Evolutionary conservation across 768 basidiomycete species (phyloP), one percentile per base, ranked within the genome.

Genomic region (Lentinula sp.): DNA sequence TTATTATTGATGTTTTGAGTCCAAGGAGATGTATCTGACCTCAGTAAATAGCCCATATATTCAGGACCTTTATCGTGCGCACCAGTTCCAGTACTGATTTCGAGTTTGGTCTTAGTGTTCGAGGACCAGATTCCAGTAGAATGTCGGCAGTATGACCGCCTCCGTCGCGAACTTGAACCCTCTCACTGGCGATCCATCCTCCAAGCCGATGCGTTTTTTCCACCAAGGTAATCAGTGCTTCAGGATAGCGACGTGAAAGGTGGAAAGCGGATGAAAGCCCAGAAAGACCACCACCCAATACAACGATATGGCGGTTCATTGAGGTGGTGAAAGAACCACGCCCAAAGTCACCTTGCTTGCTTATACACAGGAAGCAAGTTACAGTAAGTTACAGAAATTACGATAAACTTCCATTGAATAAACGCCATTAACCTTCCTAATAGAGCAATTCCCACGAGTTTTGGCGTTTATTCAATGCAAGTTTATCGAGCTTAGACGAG

Each of bases 191-290:
- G 0, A 93, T 82, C 95, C 95, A 98, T n/a, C 96, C 96, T 12
- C 96, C 96, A 4, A 89, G 71, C 2, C 84, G 77, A 0, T 72
- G 53, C 7, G 83, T 73, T 63, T 78, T 83, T 66, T 98, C 95
- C 32, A 95, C 64, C 12, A 98, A 67, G 1, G 85, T 81, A 61
- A 97, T 83, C 8, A 73, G 76, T 0, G 82, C 66, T 9, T 70
- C 65, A 0, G 89, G 87, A 64, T 90, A 88, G 6, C 81, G 79
- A 57, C 86, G 76, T 9, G 90, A 77, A 7, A 93, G 82, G 70
- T 92, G 83, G 70, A 87, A 93, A 4, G 93, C 90, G 15, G 91
- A 81, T 0, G 91, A 87, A 10, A 95, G 82, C 15, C 94, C 94
- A 0, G 89, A 81, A 36, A 95, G 75, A 7, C 93, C 93, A 2